These are phyloP conservation scores for Dactylella cylindrospora DNA, from an alignment of 2,329 filamentous ascomycete genomes.

Conservation along the genomic window DNA sequence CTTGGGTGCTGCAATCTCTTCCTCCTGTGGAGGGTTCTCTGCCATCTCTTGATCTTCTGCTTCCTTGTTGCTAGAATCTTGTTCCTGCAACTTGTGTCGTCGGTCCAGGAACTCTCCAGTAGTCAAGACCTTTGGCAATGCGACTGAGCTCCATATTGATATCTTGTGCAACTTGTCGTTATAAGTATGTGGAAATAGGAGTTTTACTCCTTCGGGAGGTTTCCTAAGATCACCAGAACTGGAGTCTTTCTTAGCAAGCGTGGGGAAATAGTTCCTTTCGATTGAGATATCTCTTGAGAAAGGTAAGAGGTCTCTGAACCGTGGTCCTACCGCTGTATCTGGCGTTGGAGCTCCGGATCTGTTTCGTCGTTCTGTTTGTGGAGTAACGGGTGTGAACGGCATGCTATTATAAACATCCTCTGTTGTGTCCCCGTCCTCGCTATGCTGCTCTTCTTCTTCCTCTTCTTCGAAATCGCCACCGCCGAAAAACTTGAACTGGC, in stretches of 20 bases:
- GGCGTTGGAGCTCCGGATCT: conserved; percentile 92
- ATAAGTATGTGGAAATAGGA: conserved; percentile 34
- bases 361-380: conserved; percentile 49
- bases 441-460: conserved; percentile 1
- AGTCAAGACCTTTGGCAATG: conserved; percentile 22
- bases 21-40: conserved; percentile 35
- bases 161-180: conserved; percentile 8
- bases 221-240: background rate
- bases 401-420: conserved; percentile 21
- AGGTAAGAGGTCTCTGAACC: conserved; percentile 30
- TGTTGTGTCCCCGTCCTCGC: background rate
- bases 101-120: conserved; percentile 19
- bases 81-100: conserved; percentile 1
- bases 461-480: conserved; percentile 9
- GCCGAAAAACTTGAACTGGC: conserved; percentile 41
- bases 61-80: conserved; percentile 46
- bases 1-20: conserved; percentile 2
- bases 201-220: background rate
- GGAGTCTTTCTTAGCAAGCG: background rate
- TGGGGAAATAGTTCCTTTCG: conserved; percentile 26
- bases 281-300: conserved; percentile 20
- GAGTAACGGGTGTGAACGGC: conserved; percentile 30
- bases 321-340: conserved; percentile 67
- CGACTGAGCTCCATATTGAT: conserved; percentile 29
- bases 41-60: conserved; percentile 51